Evolutionary conservation across 2,329 filamentous ascomycete species (phyloP).

Genomic region (Fusarium penzigii): DNA sequence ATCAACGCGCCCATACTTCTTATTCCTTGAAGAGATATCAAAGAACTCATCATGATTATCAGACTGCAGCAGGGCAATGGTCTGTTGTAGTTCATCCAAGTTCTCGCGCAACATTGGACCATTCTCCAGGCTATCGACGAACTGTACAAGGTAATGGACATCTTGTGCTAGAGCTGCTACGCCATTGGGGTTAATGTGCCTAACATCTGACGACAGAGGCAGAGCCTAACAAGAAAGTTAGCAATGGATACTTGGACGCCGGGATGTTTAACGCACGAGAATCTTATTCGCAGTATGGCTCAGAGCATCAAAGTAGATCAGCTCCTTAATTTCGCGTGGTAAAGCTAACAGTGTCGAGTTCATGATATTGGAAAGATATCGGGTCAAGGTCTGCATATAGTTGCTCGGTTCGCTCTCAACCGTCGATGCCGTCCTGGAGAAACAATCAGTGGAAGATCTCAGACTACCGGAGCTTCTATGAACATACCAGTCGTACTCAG

Average conservation of each 20-base stretch:
- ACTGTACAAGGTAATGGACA: slow-evolving; percentile 79
- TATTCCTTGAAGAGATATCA: slow-evolving; percentile 84
- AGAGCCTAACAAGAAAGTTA: slow-evolving; percentile 55
- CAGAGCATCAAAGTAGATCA: slow-evolving; percentile 96
- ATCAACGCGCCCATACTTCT: slow-evolving; percentile 92
- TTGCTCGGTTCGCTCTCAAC: slow-evolving; percentile 75
- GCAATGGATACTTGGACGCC: not conserved
- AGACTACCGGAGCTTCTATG: slow-evolving; percentile 8
- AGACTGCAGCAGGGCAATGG: slow-evolving; percentile 80
- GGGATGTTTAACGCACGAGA: slow-evolving; percentile 51
- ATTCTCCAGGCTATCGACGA: slow-evolving; percentile 85
- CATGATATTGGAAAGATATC: slow-evolving; percentile 95
- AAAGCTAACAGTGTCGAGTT: slow-evolving; percentile 87
- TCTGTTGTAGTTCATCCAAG: slow-evolving; percentile 91
- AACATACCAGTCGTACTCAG: slow-evolving; percentile 87
- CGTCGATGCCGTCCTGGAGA: slow-evolving; percentile 51
- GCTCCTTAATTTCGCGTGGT: slow-evolving; percentile 94
- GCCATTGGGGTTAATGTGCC: slow-evolving; percentile 83
- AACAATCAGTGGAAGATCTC: not conserved
- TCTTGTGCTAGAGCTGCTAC: slow-evolving; percentile 80
- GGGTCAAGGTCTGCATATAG: slow-evolving; percentile 94
- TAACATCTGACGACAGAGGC: slow-evolving; percentile 76
- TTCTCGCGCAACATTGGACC: slow-evolving; percentile 83
- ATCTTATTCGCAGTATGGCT: slow-evolving; percentile 88
- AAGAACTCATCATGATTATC: slow-evolving; percentile 98